Conservation (phyloP, 805 yeast species). For the Danielozyma ontarioensis region DNA sequence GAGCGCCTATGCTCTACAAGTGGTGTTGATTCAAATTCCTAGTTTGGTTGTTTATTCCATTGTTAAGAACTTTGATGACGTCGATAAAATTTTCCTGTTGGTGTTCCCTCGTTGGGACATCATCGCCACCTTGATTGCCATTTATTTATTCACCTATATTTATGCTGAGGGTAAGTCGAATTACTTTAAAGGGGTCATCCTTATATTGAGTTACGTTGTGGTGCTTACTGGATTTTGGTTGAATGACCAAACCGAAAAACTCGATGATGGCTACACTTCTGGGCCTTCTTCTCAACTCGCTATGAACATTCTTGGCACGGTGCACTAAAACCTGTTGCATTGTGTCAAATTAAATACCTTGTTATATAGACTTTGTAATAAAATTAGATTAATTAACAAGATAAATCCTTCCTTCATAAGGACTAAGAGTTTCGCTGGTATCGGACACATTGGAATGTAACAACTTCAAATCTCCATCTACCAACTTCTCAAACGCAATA, state of each 20-base stretch:
- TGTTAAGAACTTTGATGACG: conserved; percentile 33
- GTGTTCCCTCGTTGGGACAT: conserved; percentile 96
- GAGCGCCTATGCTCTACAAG: conserved; percentile 94
- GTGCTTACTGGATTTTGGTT: conserved; percentile 79
- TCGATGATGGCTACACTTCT: conserved; percentile 19
- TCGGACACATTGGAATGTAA: neutral
- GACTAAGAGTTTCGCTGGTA: neutral
- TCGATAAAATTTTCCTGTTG: conserved; percentile 61
- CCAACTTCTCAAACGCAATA: neutral
- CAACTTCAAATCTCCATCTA: neutral
- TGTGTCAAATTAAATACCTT: too few relatives aligned
- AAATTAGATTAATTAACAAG: conserved; percentile 1
- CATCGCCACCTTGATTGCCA: conserved; percentile 77
- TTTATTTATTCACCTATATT: conserved; percentile 84
- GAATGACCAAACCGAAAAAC: conserved; percentile 33
- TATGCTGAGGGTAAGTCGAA: conserved; percentile 97
- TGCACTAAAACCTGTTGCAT: too few relatives aligned
- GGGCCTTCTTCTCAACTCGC: conserved; percentile 2
- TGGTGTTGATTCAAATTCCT: conserved; percentile 89
- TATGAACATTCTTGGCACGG: too few relatives aligned
- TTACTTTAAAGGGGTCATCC: conserved; percentile 90
- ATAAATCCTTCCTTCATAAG: conserved; percentile 1
- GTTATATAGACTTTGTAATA: too few relatives aligned
- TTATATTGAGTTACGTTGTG: conserved; percentile 72
- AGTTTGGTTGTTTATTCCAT: conserved; percentile 77